These are phyloP conservation scores for Cucurbita argyrosperma DNA, from an alignment of 306 rosid genomes.

Conservation along the genomic window DNA sequence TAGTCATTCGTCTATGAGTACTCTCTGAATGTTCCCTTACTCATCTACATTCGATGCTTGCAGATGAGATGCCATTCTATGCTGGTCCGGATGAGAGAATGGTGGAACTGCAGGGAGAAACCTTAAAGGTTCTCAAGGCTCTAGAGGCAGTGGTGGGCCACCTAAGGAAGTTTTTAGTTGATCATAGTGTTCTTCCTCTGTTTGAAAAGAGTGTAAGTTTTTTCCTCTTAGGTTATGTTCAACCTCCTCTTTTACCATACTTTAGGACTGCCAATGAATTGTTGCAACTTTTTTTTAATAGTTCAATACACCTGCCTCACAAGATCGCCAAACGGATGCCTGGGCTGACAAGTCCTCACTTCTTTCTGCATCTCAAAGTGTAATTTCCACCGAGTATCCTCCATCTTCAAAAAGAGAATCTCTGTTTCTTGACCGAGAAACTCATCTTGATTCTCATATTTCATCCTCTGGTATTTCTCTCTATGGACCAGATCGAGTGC, in stretches of 20 bases:
- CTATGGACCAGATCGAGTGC: conserved; percentile 53
- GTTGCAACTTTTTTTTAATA: conserved; percentile 12
- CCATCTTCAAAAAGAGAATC: conserved; percentile 53
- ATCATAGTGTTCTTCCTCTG: conserved; percentile 87
- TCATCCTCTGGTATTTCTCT: conserved; percentile 49
- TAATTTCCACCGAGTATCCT: conserved; percentile 29
- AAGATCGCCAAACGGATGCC: conserved; percentile 54
- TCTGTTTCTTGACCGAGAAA: conserved; percentile 51
- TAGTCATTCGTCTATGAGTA: background rate
- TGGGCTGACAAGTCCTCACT: conserved; percentile 53
- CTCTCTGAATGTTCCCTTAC: background rate
- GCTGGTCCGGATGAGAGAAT: conserved; percentile 84
- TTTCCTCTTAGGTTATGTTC: background rate
- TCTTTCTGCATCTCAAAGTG: conserved; percentile 49
- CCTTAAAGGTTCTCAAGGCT: conserved; percentile 70
- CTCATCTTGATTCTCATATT: conserved; percentile 56
- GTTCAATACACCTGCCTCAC: conserved; percentile 43
- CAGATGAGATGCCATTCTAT: conserved; percentile 87
- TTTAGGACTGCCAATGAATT: conserved; percentile 1
- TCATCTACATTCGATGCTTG: conserved; percentile 10
- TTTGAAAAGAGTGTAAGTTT: conserved; percentile 84
- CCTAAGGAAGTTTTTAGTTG: conserved; percentile 88
- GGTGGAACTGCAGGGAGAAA: conserved; percentile 89
- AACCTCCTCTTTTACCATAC: background rate
- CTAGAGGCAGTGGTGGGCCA: conserved; percentile 81